Evolutionary conservation across 768 basidiomycete species (phyloP), one percentile per base, ranked within the genome.

Genomic region (Calocera cornea): DNA sequence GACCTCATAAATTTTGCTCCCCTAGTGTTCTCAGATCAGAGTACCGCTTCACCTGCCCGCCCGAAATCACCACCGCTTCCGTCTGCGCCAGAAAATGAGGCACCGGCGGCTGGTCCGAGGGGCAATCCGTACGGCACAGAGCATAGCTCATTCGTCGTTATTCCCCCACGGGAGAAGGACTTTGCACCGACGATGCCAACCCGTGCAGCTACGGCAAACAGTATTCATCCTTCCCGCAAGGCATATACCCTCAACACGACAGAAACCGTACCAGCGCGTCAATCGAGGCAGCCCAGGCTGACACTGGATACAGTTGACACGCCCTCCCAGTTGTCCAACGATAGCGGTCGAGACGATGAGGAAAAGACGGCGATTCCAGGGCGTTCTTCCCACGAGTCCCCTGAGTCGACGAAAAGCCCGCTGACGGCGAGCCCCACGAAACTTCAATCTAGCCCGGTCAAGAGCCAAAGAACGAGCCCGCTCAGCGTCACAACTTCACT

Each of bases 71-170:
- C 87, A 1, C 86, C 87, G 2, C 88, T 89, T 22, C 73, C 81
- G 16, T 86, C 86, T 24, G 88, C 89, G 74, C 80, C 84, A 0
- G 76, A 81, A 0, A 0, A 75, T 78, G 17, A 79, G 84, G 47
- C 78, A 80, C 34, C 89, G 89, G 70, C 90, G 90, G 1, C 87
- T 90, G 3, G 85, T 84, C 60, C 84, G 82, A 69, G 92, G 89
- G 1, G 87, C 80, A 67, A 76, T 91, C 19, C 76, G 82, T 8
- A 87, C 74, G 64, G 79, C 89, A 60, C 54, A 2, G 54, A 60
- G 31, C 54, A 60, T 27, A 60, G 54, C 54, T 29, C 54, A 27
- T 60, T 60, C 31, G 54, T 41, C 67, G 77, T 1, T 73, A 82
- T 76, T 50, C 12, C 16, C 14, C 68, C 36, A 40, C 19, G 64